Conservation (phyloP, 1,284 basidiomycete genomes). For the Athelia psychrophila region DNA sequence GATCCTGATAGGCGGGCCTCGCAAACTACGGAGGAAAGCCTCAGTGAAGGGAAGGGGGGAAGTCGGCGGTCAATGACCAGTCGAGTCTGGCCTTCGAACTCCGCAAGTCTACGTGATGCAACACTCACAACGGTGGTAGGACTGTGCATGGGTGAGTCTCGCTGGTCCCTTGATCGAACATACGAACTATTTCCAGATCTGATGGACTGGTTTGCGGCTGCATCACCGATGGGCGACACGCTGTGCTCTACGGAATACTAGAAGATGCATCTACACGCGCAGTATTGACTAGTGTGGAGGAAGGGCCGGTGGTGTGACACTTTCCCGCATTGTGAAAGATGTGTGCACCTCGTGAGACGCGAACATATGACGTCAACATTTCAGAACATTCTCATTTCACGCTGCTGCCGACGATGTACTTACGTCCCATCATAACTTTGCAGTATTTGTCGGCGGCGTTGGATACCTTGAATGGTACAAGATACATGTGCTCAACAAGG, state of each 20-base stretch:
- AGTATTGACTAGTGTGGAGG: too few species aligned
- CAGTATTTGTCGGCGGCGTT: slow-evolving; percentile 70
- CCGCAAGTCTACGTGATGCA: slow-evolving; percentile 41
- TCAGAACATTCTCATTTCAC: not conserved
- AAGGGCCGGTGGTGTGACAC: too few species aligned
- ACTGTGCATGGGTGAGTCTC: slow-evolving; percentile 50
- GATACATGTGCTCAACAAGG: slow-evolving; percentile 75
- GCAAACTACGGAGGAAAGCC: slow-evolving; percentile 16
- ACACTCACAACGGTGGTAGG: slow-evolving; percentile 59
- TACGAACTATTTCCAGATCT: not conserved
- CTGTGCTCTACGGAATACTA: not conserved
- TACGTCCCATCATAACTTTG: not conserved
- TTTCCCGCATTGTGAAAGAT: not conserved
- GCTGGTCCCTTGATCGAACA: not conserved
- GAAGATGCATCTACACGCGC: too few species aligned
- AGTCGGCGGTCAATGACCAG: slow-evolving; percentile 28
- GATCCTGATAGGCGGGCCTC: slow-evolving; percentile 39
- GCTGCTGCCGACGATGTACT: not conserved
- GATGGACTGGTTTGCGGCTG: not conserved
- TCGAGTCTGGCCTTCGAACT: slow-evolving; percentile 27
- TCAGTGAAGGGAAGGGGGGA: slow-evolving; percentile 30
- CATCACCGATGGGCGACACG: not conserved
- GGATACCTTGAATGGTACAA: slow-evolving; percentile 80
- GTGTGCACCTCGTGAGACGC: not conserved
- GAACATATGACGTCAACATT: not conserved